Conservation (phyloP, 352 stramenopile genomes). For the Globisporangium okanoganense region DNA sequence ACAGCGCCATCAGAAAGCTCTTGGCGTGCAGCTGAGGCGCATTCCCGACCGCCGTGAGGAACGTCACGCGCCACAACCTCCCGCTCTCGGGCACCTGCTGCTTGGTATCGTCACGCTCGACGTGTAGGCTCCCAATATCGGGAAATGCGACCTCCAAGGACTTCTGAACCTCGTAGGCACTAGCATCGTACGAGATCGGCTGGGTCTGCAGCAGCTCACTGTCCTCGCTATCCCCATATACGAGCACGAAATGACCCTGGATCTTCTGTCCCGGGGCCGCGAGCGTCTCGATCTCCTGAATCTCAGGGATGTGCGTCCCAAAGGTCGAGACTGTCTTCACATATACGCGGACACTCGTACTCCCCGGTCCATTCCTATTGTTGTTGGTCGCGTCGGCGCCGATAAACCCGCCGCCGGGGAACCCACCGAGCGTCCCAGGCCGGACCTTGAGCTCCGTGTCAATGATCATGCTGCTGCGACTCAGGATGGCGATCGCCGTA, state of each 20-base stretch:
- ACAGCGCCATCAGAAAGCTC: constrained; percentile 74
- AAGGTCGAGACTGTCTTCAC: constrained; percentile 90
- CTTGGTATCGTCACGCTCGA: constrained; percentile 46
- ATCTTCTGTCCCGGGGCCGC: constrained; percentile 83
- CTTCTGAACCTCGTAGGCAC: constrained; percentile 48
- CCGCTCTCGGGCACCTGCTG: constrained; percentile 64
- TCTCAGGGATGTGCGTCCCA: constrained; percentile 82
- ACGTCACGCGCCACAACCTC: constrained; percentile 89
- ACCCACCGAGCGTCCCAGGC: constrained; percentile 91
- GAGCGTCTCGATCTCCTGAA: constrained; percentile 89
- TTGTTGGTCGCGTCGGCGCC: constrained; percentile 57
- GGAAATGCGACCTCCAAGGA: constrained; percentile 50
- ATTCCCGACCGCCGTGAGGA: constrained; percentile 80
- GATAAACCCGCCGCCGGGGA: constrained; percentile 89
- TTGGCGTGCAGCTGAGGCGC: constrained; percentile 63
- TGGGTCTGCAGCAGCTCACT: constrained; percentile 25
- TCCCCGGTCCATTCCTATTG: constrained; percentile 93
- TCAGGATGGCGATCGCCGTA: constrained; percentile 87
- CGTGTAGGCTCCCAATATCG: constrained; percentile 41
- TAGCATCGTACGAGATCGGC: constrained; percentile 76
- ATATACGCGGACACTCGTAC: constrained; percentile 86
- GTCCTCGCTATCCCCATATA: constrained; percentile 23
- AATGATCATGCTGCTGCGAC: constrained; percentile 88
- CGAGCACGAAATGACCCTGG: constrained; percentile 70
- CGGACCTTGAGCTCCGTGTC: constrained; percentile 80